Conservation (phyloP, 305 asterid genomes). For the Andrographis paniculata region DNA sequence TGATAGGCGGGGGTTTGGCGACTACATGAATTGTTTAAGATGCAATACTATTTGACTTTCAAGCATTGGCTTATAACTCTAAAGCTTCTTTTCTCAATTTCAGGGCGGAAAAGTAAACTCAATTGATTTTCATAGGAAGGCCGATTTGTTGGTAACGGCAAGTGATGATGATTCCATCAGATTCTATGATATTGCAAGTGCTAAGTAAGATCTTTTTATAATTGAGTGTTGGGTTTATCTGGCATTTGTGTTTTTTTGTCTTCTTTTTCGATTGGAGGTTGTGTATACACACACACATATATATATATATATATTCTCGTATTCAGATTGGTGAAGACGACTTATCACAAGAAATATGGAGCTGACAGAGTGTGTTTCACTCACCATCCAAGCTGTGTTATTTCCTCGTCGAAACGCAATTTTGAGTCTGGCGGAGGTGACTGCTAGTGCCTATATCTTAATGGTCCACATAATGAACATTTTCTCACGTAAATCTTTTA, state of each 20-base stretch:
- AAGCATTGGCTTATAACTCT: constrained; percentile 11
- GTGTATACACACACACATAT: no score
- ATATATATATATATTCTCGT: no score
- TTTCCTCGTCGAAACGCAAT: constrained; percentile 71
- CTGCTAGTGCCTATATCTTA: constrained; percentile 11
- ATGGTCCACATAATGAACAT: constrained; percentile 10
- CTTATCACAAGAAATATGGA: constrained; percentile 85
- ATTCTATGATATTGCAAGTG: constrained; percentile 64
- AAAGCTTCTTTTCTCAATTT: neutral
- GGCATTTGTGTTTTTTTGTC: neutral
- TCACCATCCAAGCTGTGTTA: constrained; percentile 85
- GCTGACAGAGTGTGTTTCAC: constrained; percentile 87
- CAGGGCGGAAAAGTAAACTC: constrained; percentile 88
- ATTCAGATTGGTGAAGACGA: constrained; percentile 74
- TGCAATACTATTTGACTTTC: constrained; percentile 8
- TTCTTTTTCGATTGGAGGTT: constrained; percentile 1
- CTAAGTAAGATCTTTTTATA: constrained; percentile 46
- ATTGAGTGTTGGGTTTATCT: neutral
- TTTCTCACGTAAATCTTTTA: constrained; percentile 18
- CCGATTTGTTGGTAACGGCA: constrained; percentile 74
- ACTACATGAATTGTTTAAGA: no score
- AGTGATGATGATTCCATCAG: constrained; percentile 90
- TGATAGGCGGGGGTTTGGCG: no score
- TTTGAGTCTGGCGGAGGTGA: constrained; percentile 63
- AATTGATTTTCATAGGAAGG: constrained; percentile 81